Conservation (phyloP, 2,329 filamentous ascomycete species). For the Diaporthe ilicicola region DNA sequence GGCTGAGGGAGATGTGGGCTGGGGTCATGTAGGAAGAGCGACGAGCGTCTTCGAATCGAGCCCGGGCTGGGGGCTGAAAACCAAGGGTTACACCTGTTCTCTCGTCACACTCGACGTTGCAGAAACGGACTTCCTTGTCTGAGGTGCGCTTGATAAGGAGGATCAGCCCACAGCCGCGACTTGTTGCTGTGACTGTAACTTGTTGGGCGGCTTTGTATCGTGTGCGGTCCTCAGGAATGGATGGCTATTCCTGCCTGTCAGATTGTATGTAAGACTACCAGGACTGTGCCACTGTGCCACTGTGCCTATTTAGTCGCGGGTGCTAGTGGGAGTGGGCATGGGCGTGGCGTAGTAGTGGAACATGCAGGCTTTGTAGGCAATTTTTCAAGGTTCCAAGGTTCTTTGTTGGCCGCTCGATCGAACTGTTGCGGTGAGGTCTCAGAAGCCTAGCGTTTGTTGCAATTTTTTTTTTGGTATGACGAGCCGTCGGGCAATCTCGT, state of each 20-base stretch:
- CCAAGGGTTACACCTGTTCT: constrained; percentile 23
- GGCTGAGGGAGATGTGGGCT: background rate
- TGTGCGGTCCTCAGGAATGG: background rate
- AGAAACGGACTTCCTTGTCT: constrained; percentile 23
- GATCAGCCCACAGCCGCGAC: constrained; percentile 15
- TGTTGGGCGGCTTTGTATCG: background rate
- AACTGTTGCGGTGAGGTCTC: constrained; percentile 28
- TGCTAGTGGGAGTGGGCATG: background rate
- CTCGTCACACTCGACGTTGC: constrained; percentile 32
- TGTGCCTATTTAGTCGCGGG: background rate
- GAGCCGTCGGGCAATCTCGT: constrained; percentile 20
- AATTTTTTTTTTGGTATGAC: constrained; percentile 13
- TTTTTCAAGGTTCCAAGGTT: background rate
- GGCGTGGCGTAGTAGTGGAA: background rate
- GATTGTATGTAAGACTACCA: background rate
- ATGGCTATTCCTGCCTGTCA: constrained; percentile 1
- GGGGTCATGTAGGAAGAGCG: background rate
- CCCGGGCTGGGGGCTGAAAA: background rate
- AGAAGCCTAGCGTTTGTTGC: constrained; percentile 4
- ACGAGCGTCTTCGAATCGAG: background rate
- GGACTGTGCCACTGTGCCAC: too few species aligned
- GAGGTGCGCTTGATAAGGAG: constrained; percentile 20
- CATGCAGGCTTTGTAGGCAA: background rate
- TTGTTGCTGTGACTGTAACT: background rate
- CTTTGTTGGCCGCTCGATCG: background rate